Conservation (phyloP, 805 yeast species). For the Wickerhamiella allomyrinae region DNA sequence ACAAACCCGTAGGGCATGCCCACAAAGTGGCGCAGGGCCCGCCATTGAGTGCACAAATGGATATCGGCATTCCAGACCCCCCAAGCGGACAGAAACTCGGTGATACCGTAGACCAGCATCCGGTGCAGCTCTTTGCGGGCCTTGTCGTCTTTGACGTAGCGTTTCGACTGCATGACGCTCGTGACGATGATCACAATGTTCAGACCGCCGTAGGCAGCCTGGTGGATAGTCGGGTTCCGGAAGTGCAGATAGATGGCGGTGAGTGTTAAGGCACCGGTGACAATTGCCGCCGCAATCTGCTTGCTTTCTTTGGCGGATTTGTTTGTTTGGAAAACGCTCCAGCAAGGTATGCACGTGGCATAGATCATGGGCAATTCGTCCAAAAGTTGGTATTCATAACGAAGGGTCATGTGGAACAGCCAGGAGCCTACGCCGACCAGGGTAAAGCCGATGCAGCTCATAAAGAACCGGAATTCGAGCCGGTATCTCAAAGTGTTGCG, state of each 20-base stretch:
- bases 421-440: conserved; percentile 89
- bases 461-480: conserved; percentile 55
- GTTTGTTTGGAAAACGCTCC: conserved; percentile 62
- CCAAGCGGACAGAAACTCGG: conserved; percentile 59
- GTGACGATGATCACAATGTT: conserved; percentile 59
- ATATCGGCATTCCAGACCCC: conserved; percentile 82
- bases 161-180: conserved; percentile 37
- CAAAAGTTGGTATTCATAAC: conserved; percentile 75
- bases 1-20: conserved; percentile 81
- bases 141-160: conserved; percentile 36
- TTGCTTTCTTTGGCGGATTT: conserved; percentile 27
- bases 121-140: conserved; percentile 37
- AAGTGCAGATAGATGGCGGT: conserved; percentile 60
- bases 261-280: conserved; percentile 41
- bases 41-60: conserved; percentile 52
- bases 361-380: conserved; percentile 98
- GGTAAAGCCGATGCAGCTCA: conserved; percentile 66
- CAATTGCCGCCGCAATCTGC: conserved; percentile 35
- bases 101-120: conserved; percentile 46
- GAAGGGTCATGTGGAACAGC: conserved; percentile 91
- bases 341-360: conserved; percentile 89
- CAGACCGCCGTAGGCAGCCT: conserved; percentile 64
- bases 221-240: conserved; percentile 80
- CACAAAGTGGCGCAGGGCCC: conserved; percentile 41
- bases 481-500: conserved; percentile 43